A percentile compares a stretch with the other conserved stretches of the same genome.
These are phyloP conservation scores for Diplocarpon mali DNA, from an alignment of 2,329 filamentous ascomycete genomes.

Conservation along the genomic window DNA sequence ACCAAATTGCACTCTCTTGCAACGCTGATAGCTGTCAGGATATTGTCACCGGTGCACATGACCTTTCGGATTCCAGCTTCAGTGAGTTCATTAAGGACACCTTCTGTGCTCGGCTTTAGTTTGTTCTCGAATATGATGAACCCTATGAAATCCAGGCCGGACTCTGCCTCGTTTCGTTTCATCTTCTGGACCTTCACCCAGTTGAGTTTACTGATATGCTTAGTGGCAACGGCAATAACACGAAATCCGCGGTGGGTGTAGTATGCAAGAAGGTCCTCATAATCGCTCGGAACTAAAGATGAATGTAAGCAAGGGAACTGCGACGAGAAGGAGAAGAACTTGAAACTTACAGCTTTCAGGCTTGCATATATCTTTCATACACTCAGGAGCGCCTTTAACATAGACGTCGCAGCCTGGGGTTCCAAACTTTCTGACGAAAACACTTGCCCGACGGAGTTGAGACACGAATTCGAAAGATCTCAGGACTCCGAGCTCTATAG, in stretches of 20 bases:
- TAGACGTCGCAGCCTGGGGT: slow-evolving; percentile 77
- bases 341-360: slow-evolving; percentile 59
- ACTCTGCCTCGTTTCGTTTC: slow-evolving; percentile 76
- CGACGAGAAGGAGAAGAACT: not conserved
- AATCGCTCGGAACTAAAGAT: slow-evolving; percentile 64
- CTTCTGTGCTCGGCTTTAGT: slow-evolving; percentile 75
- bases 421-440: slow-evolving; percentile 81
- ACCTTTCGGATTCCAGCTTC: slow-evolving; percentile 77
- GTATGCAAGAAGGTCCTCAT: slow-evolving; percentile 75
- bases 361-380: slow-evolving; percentile 86
- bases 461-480: slow-evolving; percentile 93
- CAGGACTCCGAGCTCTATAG: slow-evolving; percentile 79
- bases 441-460: slow-evolving; percentile 81
- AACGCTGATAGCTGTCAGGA: slow-evolving; percentile 91
- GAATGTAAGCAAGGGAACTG: slow-evolving; percentile 5
- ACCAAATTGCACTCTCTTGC: slow-evolving; percentile 82
- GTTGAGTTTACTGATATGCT: slow-evolving; percentile 74
- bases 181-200: slow-evolving; percentile 96
- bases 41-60: slow-evolving; percentile 98
- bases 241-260: slow-evolving; percentile 96
- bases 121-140: slow-evolving; percentile 99
- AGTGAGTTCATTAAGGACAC: slow-evolving; percentile 70
- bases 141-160: slow-evolving; percentile 73
- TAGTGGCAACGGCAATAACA: slow-evolving; percentile 90
- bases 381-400: slow-evolving; percentile 94